Conservation (phyloP, 1,284 basidiomycete species). For the Sanghuangporus weigelae region DNA sequence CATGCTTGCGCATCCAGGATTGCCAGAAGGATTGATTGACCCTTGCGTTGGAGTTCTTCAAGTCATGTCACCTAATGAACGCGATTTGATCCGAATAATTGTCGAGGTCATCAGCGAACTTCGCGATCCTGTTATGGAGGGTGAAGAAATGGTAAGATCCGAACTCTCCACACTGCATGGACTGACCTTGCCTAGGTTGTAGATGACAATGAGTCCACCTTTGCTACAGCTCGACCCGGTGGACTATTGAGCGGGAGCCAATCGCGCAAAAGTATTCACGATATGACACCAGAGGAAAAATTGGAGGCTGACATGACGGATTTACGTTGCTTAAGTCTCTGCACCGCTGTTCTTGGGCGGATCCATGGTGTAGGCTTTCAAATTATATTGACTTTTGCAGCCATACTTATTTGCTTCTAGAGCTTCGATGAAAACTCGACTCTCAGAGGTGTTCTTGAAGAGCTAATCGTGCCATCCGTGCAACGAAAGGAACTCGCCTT, state of each 20-base stretch:
- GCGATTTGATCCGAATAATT: constrained; percentile 89
- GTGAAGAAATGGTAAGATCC: constrained; percentile 27
- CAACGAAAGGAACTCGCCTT: constrained; percentile 49
- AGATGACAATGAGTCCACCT: constrained; percentile 14
- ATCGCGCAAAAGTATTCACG: constrained; percentile 24
- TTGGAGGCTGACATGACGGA: constrained; percentile 65
- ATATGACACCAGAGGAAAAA: constrained; percentile 56
- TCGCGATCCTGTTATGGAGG: constrained; percentile 56
- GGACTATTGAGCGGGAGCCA: neutral
- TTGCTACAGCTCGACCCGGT: neutral
- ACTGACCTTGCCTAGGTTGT: constrained; percentile 19
- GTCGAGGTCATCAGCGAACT: constrained; percentile 92
- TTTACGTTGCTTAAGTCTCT: constrained; percentile 75
- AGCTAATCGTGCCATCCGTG: constrained; percentile 57
- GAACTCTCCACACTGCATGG: neutral
- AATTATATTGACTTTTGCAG: neutral
- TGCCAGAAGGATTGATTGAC: constrained; percentile 78
- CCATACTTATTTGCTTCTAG: neutral
- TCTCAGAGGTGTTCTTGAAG: constrained; percentile 54
- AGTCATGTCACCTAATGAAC: constrained; percentile 79
- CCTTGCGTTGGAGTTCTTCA: constrained; percentile 84
- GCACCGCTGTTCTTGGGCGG: constrained; percentile 87
- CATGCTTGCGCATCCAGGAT: constrained; percentile 78
- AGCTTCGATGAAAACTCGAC: constrained; percentile 49
- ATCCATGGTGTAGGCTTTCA: constrained; percentile 70